Conservation (phyloP, 805 yeast species). For the Pichia insulana region DNA sequence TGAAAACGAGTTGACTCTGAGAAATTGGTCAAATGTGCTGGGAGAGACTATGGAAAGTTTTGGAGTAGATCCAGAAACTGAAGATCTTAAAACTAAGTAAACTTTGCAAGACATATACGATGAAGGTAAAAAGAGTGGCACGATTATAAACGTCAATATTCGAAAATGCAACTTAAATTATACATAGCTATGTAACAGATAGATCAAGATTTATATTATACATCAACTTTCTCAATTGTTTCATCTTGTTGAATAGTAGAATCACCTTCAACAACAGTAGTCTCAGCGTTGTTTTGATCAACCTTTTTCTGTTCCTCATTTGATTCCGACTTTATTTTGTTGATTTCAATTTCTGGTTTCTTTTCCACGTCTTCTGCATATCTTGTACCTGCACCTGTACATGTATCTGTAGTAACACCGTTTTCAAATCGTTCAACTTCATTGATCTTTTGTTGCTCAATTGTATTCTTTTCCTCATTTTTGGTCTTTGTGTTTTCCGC, state of each 20-base stretch:
- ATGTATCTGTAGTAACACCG: background rate
- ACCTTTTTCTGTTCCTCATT: slow-evolving; percentile 1
- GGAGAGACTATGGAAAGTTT: slow-evolving; percentile 83
- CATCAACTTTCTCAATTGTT: slow-evolving; percentile 13
- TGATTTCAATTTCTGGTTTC: slow-evolving; percentile 1
- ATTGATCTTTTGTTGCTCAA: slow-evolving; percentile 2
- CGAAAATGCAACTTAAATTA: background rate
- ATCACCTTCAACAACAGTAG: slow-evolving; percentile 36
- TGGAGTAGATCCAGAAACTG: slow-evolving; percentile 77
- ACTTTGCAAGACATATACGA: no score
- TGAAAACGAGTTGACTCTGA: slow-evolving; percentile 8
- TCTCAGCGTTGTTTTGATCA: slow-evolving; percentile 7
- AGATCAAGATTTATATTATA: background rate
- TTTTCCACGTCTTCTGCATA: background rate
- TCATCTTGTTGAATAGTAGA: slow-evolving; percentile 43
- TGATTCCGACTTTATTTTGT: background rate
- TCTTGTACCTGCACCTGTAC: background rate
- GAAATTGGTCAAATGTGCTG: slow-evolving; percentile 57
- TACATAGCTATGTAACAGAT: no score
- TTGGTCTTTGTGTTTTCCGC: background rate
- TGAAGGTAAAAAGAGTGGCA: no score
- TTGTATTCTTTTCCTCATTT: slow-evolving; percentile 1
- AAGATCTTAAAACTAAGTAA: slow-evolving; percentile 20
- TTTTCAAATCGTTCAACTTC: slow-evolving; percentile 11
- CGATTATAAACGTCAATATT: no score